A percentile compares a stretch with the other conserved stretches of the same genome.
phyloP scores from a whole-genome alignment of 1,139 yeast genomes.

The Saccharomyces uvarum region DNA sequence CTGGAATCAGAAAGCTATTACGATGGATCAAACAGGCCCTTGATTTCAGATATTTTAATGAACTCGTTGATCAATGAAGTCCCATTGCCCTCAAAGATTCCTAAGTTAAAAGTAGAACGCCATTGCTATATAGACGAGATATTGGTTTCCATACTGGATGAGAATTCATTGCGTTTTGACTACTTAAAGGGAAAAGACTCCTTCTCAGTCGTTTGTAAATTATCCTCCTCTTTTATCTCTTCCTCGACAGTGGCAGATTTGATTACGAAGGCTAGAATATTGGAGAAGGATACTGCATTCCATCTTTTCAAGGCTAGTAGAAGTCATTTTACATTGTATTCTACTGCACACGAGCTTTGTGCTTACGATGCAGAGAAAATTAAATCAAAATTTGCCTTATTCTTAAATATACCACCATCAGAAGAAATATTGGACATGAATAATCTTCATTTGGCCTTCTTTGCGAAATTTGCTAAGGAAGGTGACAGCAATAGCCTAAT shows the following conservation, averaged over 20 bases:
- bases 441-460: constrained; percentile 41
- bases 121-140: constrained; percentile 63
- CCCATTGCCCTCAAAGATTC: constrained; percentile 60
- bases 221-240: constrained; percentile 25
- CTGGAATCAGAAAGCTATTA: constrained; percentile 25
- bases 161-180: constrained; percentile 30
- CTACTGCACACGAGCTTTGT: constrained; percentile 69
- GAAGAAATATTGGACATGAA: constrained; percentile 33
- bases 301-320: constrained; percentile 56
- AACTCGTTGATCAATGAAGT: constrained; percentile 82
- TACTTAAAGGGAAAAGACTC: constrained; percentile 18
- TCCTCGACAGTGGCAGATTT: constrained; percentile 51
- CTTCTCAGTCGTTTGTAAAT: constrained; percentile 24
- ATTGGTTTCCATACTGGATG: constrained; percentile 40
- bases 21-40: constrained; percentile 44
- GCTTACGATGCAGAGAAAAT: constrained; percentile 53
- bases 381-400: constrained; percentile 56
- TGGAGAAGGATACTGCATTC: constrained; percentile 76
- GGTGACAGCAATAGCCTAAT: constrained; percentile 23
- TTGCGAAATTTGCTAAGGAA: constrained; percentile 35
- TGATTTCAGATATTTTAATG: constrained; percentile 75
- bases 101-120: constrained; percentile 56
- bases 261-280: constrained; percentile 67
- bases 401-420: constrained; percentile 47
- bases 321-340: constrained; percentile 48